A percentile compares a stretch with the other conserved stretches of the same genome.
Evolutionary conservation across 2,329 filamentous ascomycete genomes (phyloP).

Genomic region (Dendryphion nanum): DNA sequence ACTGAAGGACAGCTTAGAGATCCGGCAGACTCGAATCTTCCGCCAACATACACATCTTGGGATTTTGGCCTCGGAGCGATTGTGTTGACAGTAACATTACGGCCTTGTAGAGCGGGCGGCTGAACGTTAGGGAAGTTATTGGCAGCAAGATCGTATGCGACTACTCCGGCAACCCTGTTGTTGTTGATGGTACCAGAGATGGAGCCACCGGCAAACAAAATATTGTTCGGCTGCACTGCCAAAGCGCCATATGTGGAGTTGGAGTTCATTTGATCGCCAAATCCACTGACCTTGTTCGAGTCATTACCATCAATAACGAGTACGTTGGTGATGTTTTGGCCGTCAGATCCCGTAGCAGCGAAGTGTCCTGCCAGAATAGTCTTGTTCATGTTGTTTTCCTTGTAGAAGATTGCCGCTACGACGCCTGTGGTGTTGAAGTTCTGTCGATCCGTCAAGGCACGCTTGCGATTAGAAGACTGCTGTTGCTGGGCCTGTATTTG

Average conservation of each 20-base stretch:
- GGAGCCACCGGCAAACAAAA: conserved; percentile 78
- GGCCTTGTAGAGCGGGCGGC: conserved; percentile 71
- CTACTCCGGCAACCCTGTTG: conserved; percentile 66
- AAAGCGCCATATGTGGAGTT: conserved; percentile 76
- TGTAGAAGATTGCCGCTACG: conserved; percentile 77
- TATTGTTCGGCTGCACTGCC: conserved; percentile 40
- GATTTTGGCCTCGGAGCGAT: conserved; percentile 71
- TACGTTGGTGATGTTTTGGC: conserved; percentile 73
- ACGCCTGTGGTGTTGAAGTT: conserved; percentile 62
- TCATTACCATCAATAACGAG: conserved; percentile 77
- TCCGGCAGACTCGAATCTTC: conserved; percentile 79
- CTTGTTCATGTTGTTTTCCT: conserved; percentile 67
- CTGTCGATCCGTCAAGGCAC: conserved; percentile 41
- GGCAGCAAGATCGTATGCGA: conserved; percentile 73
- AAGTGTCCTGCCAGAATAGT: conserved; percentile 91
- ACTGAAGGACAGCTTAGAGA: conserved; percentile 78
- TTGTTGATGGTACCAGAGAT: conserved; percentile 69
- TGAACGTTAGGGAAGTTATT: conserved; percentile 64
- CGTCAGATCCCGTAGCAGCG: conserved; percentile 65
- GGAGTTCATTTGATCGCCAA: conserved; percentile 63
- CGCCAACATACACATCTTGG: conserved; percentile 79
- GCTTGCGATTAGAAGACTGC: conserved; percentile 38
- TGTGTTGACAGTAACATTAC: conserved; percentile 69
- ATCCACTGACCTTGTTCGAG: conserved; percentile 64
- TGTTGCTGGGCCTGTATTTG: conserved; percentile 23